These are phyloP conservation scores for Tinospora cordifolia DNA, from an alignment of 164 flowering plant species.

Conservation along the genomic window DNA sequence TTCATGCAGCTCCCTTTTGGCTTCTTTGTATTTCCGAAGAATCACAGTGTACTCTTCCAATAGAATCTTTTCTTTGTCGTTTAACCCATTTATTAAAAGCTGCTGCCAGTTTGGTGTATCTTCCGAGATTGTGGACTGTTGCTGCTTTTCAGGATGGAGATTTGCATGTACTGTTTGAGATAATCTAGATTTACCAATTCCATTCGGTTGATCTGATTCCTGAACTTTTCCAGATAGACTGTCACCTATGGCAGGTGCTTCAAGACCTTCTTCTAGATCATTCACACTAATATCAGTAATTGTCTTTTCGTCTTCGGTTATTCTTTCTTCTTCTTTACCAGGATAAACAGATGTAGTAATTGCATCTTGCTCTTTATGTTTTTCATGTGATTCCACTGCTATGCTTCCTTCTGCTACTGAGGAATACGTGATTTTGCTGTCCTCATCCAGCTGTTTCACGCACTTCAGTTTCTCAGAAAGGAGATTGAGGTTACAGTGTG, in stretches of 20 bases:
- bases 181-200: conserved; percentile 19
- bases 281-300: conserved; percentile 5
- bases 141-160: conserved; percentile 15
- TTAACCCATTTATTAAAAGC: conserved; percentile 38
- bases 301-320: conserved; percentile 8
- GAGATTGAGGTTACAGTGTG: conserved; percentile 36
- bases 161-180: conserved; percentile 9
- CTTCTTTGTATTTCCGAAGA: conserved; percentile 46
- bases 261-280: conserved; percentile 14
- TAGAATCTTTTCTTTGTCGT: conserved; percentile 54
- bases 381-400: conserved; percentile 10
- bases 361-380: conserved; percentile 9
- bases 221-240: conserved; percentile 7
- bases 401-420: conserved; percentile 8
- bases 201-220: conserved; percentile 17
- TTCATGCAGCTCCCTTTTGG: conserved; percentile 47
- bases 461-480: conserved; percentile 36
- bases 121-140: conserved; percentile 20
- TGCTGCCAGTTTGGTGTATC: conserved; percentile 46
- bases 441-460: conserved; percentile 32
- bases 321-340: conserved; percentile 7
- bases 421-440: conserved; percentile 15
- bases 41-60: conserved; percentile 53
- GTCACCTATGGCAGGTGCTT: conserved; percentile 2
- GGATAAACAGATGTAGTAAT: neutral